phyloP scores from a whole-genome alignment of 352 stramenopile genomes.

The Plasmopara viticola region DNA sequence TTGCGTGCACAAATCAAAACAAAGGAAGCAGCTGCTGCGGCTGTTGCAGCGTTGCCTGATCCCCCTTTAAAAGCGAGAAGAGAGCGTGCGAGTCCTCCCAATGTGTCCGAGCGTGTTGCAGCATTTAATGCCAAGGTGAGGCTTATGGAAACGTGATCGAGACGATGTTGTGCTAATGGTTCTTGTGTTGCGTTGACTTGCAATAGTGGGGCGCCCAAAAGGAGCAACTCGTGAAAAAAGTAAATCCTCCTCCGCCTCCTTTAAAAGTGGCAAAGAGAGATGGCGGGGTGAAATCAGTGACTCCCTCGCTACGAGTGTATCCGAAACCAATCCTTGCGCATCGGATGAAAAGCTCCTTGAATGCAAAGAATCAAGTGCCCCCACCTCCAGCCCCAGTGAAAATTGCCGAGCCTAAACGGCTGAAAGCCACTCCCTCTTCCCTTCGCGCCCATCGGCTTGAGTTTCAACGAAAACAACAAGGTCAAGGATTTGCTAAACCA shows the following conservation, averaged over 20 bases:
- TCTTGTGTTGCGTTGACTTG: not conserved
- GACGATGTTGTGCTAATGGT: not conserved
- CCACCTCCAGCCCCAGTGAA: too few species aligned
- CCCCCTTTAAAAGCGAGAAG: constrained; percentile 7
- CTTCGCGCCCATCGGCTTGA: constrained; percentile 22
- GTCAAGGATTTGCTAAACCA: not conserved
- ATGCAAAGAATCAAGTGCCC: too few species aligned
- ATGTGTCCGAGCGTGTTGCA: constrained; percentile 35
- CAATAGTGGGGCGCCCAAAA: constrained; percentile 40
- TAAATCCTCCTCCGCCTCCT: constrained; percentile 15
- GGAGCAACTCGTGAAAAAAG: constrained; percentile 28
- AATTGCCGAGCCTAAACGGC: too few species aligned
- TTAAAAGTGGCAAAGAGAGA: constrained; percentile 4
- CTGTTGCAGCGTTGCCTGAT: constrained; percentile 20
- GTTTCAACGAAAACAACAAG: constrained; percentile 35
- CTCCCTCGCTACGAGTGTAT: constrained; percentile 6
- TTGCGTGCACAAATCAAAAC: constrained; percentile 9
- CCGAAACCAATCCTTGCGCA: constrained; percentile 11
- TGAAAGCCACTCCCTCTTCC: constrained; percentile 6
- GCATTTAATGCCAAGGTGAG: constrained; percentile 53
- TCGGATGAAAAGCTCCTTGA: too few species aligned
- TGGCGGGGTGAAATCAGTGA: constrained; percentile 3
- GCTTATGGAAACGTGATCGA: too few species aligned
- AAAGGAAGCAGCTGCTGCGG: constrained; percentile 18
- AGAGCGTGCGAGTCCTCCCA: not conserved